Evolutionary conservation across 768 basidiomycete genomes (phyloP).

Genomic region (Galerina marginata): DNA sequence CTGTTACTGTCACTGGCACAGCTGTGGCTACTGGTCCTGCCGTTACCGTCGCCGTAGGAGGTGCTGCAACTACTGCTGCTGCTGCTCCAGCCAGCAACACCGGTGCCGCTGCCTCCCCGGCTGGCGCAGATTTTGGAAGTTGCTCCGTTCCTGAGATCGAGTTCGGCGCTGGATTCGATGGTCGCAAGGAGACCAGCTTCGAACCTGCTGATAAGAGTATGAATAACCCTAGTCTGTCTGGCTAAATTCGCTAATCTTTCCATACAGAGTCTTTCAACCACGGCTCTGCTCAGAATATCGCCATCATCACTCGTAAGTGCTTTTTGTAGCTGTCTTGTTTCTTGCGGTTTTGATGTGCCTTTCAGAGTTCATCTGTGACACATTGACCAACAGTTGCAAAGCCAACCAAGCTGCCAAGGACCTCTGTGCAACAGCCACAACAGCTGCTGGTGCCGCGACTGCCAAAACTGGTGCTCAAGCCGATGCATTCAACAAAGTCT

Average conservation of each 20-base stretch:
- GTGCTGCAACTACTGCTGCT: constrained; percentile 26
- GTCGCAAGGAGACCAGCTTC: constrained; percentile 64
- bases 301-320: constrained; percentile 52
- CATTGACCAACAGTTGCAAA: constrained; percentile 54
- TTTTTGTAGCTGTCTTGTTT: neutral
- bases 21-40: constrained; percentile 31
- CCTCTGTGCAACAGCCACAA: constrained; percentile 48
- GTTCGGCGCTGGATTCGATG: constrained; percentile 63
- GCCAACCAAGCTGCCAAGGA: constrained; percentile 59
- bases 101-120: constrained; percentile 18
- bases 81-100: constrained; percentile 24
- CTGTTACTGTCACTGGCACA: constrained; percentile 39
- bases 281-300: constrained; percentile 59
- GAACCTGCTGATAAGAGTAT: constrained; percentile 54
- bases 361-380: constrained; percentile 57
- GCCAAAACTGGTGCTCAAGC: constrained; percentile 58
- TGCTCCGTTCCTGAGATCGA: constrained; percentile 64
- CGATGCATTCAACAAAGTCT: constrained; percentile 54
- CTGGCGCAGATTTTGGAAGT: constrained; percentile 53
- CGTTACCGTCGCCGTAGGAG: constrained; percentile 35
- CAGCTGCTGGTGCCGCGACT: constrained; percentile 45
- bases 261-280: constrained; percentile 50
- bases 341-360: neutral
- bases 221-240: constrained; percentile 6
- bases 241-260: neutral